Conservation (phyloP, 345 rosid genomes). For the Brassica cretica region DNA sequence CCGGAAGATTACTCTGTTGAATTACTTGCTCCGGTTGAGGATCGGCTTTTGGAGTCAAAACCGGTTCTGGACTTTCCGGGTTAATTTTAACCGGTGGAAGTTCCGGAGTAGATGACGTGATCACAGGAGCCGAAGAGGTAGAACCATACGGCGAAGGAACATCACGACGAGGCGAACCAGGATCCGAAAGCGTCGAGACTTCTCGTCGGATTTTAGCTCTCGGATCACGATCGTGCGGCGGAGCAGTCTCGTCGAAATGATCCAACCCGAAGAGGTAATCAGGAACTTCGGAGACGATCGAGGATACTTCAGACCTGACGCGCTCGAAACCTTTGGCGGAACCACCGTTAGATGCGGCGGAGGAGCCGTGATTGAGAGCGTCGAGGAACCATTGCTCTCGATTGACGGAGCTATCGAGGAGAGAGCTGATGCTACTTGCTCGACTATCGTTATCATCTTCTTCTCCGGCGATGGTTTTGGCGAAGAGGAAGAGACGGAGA, state of each 20-base stretch:
- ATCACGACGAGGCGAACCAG: constrained; percentile 85
- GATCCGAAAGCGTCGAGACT: constrained; percentile 65
- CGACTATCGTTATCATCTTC: constrained; percentile 60
- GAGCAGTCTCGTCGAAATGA: constrained; percentile 58
- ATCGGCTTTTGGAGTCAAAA: constrained; percentile 29
- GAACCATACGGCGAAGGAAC: constrained; percentile 72
- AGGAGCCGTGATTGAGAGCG: constrained; percentile 66
- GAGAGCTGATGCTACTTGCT: constrained; percentile 77
- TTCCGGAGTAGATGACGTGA: constrained; percentile 57
- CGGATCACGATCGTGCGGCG: constrained; percentile 51
- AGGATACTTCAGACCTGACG: constrained; percentile 80
- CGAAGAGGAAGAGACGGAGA: constrained; percentile 80
- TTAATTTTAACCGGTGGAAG: constrained; percentile 71
- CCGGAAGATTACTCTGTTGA: constrained; percentile 49
- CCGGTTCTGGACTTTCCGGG: constrained; percentile 51
- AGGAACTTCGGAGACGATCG: constrained; percentile 83
- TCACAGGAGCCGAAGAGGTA: constrained; percentile 57
- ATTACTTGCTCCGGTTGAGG: constrained; percentile 40
- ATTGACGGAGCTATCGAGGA: constrained; percentile 77
- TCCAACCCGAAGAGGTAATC: constrained; percentile 91
- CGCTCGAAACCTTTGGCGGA: constrained; percentile 58
- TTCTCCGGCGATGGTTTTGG: constrained; percentile 45
- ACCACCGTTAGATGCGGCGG: constrained; percentile 28
- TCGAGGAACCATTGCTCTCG: constrained; percentile 93
- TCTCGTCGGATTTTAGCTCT: constrained; percentile 57